Base-by-base conservation (phyloP, 1,139 yeast genomes). In the Kazachstania sp. region DNA sequence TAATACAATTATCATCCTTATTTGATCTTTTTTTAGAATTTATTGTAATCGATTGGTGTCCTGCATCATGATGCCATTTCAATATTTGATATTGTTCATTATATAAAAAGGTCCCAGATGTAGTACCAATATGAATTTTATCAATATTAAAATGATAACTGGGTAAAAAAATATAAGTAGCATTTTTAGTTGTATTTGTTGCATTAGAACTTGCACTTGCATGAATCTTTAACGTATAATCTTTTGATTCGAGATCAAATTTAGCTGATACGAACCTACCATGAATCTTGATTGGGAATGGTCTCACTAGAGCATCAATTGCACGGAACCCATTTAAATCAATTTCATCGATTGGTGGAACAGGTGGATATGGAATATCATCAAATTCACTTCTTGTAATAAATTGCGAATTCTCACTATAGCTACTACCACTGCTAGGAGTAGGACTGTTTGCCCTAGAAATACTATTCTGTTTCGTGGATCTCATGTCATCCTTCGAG, bases 121-220 rank as follows among this genome's bases (percentile, higher is more conserved):
- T 71, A 18, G 67, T 54, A n/a, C 56, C 58, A 18, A 65, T 50
- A 7, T 55, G 44, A 4, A 61, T 44, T 58, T 72, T 63, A 57
- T 74, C 71, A 40, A 69, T 45, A 61, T 71, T 79, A 57, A 73
- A 87, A 61, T 88, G 95, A 73, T 79, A 75, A 31, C 71, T 71
- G 0, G 97, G 97, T 26, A 86, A 63, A 59, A 71, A 84, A 2
- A 88, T 75, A 39, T 76, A 68, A 0, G 90, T 81, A 1, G 85
- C 79, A 0, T 26, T 40, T 13, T 13, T 55, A 41, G n/a, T 50
- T 3, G 20, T 16, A 12, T 15, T 45, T 0, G 49, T 16, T 9
- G 42, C 34, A 0, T 53, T 48, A 2, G 51, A 19, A 18, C 49
- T 53, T 1, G 57, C 50, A 12, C 53, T 49, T 5, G 37, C 43